Evolutionary conservation across 2,329 filamentous ascomycete species (phyloP).

Genomic region (Beauveria caledonica): DNA sequence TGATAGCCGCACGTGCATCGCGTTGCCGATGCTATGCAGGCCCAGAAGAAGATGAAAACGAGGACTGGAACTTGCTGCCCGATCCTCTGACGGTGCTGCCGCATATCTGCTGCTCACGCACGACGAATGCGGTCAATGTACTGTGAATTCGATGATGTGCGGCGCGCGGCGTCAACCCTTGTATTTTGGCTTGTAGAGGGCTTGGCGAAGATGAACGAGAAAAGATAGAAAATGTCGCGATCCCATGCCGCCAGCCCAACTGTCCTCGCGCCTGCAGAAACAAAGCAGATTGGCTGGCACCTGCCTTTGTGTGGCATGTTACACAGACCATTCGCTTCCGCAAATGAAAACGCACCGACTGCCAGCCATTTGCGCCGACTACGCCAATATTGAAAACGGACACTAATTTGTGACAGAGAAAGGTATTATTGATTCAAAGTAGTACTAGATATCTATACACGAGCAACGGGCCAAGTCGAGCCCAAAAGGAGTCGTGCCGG

Average conservation of each 20-base stretch:
- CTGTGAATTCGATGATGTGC: background rate
- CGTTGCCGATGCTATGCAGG: background rate
- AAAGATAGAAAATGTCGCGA: background rate
- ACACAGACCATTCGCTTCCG: background rate
- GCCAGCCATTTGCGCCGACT: background rate
- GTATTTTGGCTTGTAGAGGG: background rate
- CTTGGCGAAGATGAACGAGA: background rate
- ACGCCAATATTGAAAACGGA: background rate
- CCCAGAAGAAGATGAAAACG: background rate
- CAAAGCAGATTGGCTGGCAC: background rate
- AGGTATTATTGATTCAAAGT: conserved; percentile 23
- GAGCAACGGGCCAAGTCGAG: conserved; percentile 23
- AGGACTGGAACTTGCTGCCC: background rate
- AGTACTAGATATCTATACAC: conserved; percentile 29
- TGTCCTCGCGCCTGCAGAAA: background rate
- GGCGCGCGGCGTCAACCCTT: background rate
- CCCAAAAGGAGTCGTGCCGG: conserved; percentile 13
- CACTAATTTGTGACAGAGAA: conserved; percentile 14
- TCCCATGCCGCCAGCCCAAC: background rate
- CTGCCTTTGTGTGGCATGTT: background rate
- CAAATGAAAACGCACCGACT: background rate
- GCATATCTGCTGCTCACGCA: background rate
- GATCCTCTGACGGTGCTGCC: background rate
- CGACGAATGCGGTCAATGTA: background rate
- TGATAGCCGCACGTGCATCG: conserved; percentile 66